phyloP scores from a whole-genome alignment of 75 land plant genomes.

The Cupressus sempervirens region DNA sequence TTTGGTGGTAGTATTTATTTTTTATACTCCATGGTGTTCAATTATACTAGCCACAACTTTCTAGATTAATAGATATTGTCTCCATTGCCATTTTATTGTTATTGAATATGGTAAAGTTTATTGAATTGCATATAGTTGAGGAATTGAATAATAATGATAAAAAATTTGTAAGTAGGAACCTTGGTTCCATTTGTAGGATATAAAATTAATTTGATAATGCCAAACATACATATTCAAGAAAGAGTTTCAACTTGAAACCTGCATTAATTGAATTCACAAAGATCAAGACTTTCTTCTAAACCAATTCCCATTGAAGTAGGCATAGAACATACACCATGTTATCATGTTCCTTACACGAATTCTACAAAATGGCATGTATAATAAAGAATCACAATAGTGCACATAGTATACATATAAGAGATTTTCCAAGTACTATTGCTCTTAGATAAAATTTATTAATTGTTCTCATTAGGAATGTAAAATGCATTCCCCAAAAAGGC shows the following conservation, averaged over 20 bases:
- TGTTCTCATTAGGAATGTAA: background rate
- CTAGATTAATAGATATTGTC: background rate
- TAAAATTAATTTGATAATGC: slow-evolving; percentile 1
- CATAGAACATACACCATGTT: slow-evolving; percentile 71
- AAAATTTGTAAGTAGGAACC: background rate
- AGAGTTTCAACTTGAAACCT: slow-evolving; percentile 77
- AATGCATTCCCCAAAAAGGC: background rate
- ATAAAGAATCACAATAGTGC: background rate
- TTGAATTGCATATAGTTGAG: background rate
- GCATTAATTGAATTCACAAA: slow-evolving; percentile 83
- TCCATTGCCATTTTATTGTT: background rate
- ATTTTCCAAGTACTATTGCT: background rate
- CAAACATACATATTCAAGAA: slow-evolving; percentile 76
- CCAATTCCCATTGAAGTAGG: slow-evolving; percentile 67
- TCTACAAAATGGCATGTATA: slow-evolving; percentile 27
- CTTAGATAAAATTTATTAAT: background rate
- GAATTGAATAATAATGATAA: background rate
- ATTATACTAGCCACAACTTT: too few species aligned
- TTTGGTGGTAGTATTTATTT: too few species aligned
- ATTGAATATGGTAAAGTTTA: background rate
- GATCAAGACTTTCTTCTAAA: slow-evolving; percentile 86
- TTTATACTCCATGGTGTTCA: too few species aligned
- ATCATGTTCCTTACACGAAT: slow-evolving; percentile 64
- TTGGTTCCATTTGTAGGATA: background rate
- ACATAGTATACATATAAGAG: background rate